A percentile compares a stretch with the other conserved stretches of the same genome.
These are phyloP conservation scores for Solanum habrochaites DNA, from an alignment of 257 asterid genomes.

Conservation along the genomic window DNA sequence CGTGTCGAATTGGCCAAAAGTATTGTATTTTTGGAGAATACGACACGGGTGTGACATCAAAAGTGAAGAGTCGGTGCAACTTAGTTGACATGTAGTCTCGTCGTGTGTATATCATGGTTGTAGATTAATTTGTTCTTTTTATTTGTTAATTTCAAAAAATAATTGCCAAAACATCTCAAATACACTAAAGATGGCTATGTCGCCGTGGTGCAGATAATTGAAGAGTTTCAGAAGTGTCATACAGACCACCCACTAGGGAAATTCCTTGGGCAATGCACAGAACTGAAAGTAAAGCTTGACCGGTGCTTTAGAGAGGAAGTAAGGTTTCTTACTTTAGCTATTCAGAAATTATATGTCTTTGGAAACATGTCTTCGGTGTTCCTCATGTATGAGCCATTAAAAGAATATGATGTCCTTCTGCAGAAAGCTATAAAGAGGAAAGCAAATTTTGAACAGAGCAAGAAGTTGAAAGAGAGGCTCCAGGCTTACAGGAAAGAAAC, in stretches of 20 bases:
- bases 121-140: background rate
- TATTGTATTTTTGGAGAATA: background rate
- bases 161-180: background rate
- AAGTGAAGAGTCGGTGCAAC: background rate
- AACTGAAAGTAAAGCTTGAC: constrained; percentile 60
- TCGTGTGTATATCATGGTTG: background rate
- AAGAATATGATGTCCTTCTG: background rate
- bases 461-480: constrained; percentile 39
- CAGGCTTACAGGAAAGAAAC: constrained; percentile 28
- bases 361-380: background rate
- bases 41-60: background rate
- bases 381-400: background rate
- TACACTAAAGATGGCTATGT: background rate
- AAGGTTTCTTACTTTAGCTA: constrained; percentile 6
- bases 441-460: constrained; percentile 84
- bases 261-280: constrained; percentile 67
- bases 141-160: background rate
- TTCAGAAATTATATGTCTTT: background rate
- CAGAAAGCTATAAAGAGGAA: constrained; percentile 84
- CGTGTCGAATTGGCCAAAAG: background rate
- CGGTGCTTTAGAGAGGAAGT: constrained; percentile 70
- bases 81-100: background rate
- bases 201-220: constrained; percentile 34
- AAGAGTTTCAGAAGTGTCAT: constrained; percentile 67
- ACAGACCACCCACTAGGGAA: constrained; percentile 67